Evolutionary conservation across 2,329 filamentous ascomycete species (phyloP), one percentile per base, ranked within the genome.

Genomic region (Cladosporium austrohemisphaericum): DNA sequence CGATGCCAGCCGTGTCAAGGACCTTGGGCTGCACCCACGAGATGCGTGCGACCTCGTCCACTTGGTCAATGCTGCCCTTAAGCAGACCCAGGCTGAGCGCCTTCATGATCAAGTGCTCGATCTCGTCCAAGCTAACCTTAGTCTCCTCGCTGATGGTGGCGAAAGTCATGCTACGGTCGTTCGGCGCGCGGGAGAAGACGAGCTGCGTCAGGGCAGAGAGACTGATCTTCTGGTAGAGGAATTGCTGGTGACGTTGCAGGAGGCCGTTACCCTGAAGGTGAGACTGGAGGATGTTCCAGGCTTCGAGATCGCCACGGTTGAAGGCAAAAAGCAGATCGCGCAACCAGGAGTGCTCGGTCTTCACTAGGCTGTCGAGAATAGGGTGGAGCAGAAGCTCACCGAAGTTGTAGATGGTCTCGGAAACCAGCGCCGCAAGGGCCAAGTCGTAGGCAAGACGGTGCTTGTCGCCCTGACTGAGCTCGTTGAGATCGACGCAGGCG

Each of bases 1-100:
- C 88, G 61, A 98, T 95, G 76, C 97, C 93, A 70, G 83, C 84
- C 83, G 91, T 89, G 69, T 97, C 93, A 58, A 98, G 74, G 25
- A 98, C 91, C 79, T 97, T 97, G 18, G 93, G 93, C 74, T 98
- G 93, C 52, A 98, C 93, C 93, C 93, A 98, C 63, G 92, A 92
- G 71, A 98, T 96, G 66, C 91, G 83, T 35, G 93, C 93, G 58
- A 97, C 83, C 70, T 91, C 85, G 40, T 89, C 89, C 25, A 98
- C 93, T 73, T 98, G 92, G 68, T 98, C 93, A 62, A 98, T 97
- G 50, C 87, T 93, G 37, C 93, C 93, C 59, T 86, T 81, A 59
- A 98, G 75, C 59, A 98, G 76, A 1, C 93, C 93, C 60, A 98
- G 72, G 65, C 91, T 96, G 62, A 98, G 73, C n/a, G 93, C 93